These are phyloP conservation scores for Tritrichomonas musculus DNA, from an alignment of 208 protist genomes.

Conservation along the genomic window DNA sequence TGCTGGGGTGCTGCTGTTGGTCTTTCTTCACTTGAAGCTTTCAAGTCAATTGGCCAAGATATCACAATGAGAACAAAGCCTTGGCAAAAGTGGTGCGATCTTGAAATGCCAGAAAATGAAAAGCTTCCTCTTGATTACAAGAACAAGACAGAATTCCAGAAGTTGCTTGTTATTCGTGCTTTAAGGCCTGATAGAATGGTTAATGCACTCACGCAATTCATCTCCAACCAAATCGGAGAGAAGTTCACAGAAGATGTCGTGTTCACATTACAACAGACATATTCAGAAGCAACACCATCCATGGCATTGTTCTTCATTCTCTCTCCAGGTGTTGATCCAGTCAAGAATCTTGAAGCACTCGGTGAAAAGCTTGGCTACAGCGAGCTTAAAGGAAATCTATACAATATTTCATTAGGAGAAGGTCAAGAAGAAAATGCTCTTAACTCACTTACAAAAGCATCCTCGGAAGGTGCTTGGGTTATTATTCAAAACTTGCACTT, in stretches of 20 bases:
- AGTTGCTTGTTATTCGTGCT: slow-evolving; percentile 78
- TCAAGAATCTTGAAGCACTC: slow-evolving; percentile 74
- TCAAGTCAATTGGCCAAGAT: slow-evolving; percentile 58
- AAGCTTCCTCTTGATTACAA: slow-evolving; percentile 69
- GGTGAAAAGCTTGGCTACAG: slow-evolving; percentile 82
- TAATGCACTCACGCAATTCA: slow-evolving; percentile 77
- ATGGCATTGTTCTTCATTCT: slow-evolving; percentile 98
- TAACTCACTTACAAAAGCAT: slow-evolving; percentile 66
- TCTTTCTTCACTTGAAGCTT: slow-evolving; percentile 55
- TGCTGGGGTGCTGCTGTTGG: slow-evolving; percentile 52
- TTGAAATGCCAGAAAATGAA: slow-evolving; percentile 60
- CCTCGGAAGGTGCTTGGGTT: slow-evolving; percentile 69
- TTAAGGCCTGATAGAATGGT: slow-evolving; percentile 84
- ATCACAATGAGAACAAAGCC: slow-evolving; percentile 60
- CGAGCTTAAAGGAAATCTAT: slow-evolving; percentile 79
- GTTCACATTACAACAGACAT: slow-evolving; percentile 70
- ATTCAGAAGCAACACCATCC: slow-evolving; percentile 74
- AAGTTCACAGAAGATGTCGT: slow-evolving; percentile 81
- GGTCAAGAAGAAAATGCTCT: slow-evolving; percentile 92
- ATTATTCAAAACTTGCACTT: slow-evolving; percentile 97
- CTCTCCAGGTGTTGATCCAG: slow-evolving; percentile 92
- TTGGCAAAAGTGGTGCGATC: slow-evolving; percentile 62
- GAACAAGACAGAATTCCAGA: slow-evolving; percentile 81
- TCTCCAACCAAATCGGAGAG: slow-evolving; percentile 73
- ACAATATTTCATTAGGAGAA: slow-evolving; percentile 91